Evolutionary conservation across 1,284 basidiomycete species (phyloP).

Genomic region (Leccinum subrobustum): DNA sequence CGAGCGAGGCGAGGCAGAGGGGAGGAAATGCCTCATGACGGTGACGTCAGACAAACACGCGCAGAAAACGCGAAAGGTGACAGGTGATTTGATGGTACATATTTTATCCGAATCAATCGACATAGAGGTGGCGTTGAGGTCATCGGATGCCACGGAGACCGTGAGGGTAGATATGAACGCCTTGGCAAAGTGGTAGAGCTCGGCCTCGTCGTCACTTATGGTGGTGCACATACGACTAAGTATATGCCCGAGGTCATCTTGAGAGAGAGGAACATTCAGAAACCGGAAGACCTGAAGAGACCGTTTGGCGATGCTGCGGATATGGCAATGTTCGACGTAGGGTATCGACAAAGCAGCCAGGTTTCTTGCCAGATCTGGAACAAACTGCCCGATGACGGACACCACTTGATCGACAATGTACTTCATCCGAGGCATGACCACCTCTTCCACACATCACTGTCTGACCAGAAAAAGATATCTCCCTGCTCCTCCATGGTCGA

Average conservation of each 20-base stretch:
- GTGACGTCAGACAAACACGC: constrained; percentile 27
- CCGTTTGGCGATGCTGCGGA: constrained; percentile 83
- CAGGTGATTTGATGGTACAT: neutral
- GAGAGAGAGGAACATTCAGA: constrained; percentile 72
- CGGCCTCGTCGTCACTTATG: constrained; percentile 68
- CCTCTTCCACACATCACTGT: constrained; percentile 55
- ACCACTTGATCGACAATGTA: constrained; percentile 67
- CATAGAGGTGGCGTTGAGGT: constrained; percentile 47
- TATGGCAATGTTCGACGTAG: constrained; percentile 89
- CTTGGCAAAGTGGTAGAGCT: constrained; percentile 79
- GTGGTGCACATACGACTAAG: constrained; percentile 86
- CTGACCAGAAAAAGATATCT: constrained; percentile 65
- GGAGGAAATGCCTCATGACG: constrained; percentile 6
- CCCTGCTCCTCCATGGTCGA: constrained; percentile 58
- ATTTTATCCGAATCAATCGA: constrained; percentile 1
- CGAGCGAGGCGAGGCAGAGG: constrained; percentile 12
- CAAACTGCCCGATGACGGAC: constrained; percentile 67
- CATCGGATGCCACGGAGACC: constrained; percentile 58
- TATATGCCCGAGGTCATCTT: constrained; percentile 76
- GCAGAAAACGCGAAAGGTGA: constrained; percentile 10
- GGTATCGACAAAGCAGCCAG: constrained; percentile 82
- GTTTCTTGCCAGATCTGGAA: constrained; percentile 64
- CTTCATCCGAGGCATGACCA: constrained; percentile 67
- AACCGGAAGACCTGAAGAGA: constrained; percentile 91
- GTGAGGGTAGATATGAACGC: constrained; percentile 83